Evolutionary conservation across 441 rosid species (phyloP).

Genomic region (Jatropha podagrica): DNA sequence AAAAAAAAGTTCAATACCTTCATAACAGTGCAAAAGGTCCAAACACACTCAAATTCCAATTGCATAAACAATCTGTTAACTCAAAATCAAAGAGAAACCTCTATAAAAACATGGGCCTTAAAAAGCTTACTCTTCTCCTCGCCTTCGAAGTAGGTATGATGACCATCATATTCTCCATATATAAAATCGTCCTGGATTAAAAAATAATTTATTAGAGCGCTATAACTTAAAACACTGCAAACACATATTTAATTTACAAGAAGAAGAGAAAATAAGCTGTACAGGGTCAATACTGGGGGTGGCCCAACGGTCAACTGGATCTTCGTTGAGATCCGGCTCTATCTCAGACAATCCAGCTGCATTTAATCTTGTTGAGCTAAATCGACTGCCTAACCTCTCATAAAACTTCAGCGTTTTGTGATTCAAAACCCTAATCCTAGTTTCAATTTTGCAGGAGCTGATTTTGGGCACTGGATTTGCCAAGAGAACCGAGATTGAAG

Average conservation of each 20-base stretch:
- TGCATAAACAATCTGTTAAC: not conserved
- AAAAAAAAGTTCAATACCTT: not conserved
- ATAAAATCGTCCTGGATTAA: slow-evolving; percentile 64
- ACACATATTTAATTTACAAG: not conserved
- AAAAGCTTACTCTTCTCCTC: slow-evolving; percentile 45
- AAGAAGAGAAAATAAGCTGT: slow-evolving; percentile 12
- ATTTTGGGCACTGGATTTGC: slow-evolving; percentile 47
- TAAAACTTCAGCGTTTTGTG: slow-evolving; percentile 20
- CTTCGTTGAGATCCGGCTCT: slow-evolving; percentile 89
- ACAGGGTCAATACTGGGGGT: slow-evolving; percentile 59
- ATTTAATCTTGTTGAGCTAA: slow-evolving; percentile 35
- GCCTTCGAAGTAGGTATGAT: slow-evolving; percentile 80
- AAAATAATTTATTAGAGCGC: too few species aligned
- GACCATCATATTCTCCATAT: slow-evolving; percentile 77
- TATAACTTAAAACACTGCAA: not conserved
- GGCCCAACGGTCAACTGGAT: slow-evolving; percentile 70
- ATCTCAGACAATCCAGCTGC: slow-evolving; percentile 59
- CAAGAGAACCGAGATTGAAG: slow-evolving; percentile 40
- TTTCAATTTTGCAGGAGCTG: slow-evolving; percentile 6
- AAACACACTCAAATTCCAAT: not conserved
- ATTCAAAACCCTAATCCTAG: slow-evolving; percentile 1
- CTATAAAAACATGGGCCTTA: not conserved
- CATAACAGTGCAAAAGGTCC: not conserved
- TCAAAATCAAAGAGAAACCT: not conserved
- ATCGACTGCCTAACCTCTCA: slow-evolving; percentile 18